These are phyloP conservation scores for Heliosperma pusillum DNA, from an alignment of 148 eudicot genomes.

Conservation along the genomic window DNA sequence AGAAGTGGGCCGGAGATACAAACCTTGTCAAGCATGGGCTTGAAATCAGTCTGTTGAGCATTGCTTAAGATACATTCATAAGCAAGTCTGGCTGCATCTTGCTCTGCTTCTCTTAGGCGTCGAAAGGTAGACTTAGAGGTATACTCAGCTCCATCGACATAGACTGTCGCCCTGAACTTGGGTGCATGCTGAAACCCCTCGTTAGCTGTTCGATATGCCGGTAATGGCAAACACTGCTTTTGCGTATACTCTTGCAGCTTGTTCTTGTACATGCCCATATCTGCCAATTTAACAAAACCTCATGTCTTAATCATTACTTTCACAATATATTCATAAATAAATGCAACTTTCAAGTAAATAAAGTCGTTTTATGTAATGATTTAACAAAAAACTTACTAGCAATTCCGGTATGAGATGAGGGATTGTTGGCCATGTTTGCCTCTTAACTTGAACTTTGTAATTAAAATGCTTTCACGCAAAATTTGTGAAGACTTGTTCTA, in stretches of 20 bases:
- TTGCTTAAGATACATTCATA: conserved; percentile 27
- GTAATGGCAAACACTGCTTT: conserved; percentile 19
- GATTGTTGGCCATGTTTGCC: not conserved
- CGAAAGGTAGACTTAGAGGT: conserved; percentile 26
- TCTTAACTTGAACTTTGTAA: no score
- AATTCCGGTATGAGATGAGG: not conserved
- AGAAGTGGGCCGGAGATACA: not conserved
- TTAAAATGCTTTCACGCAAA: no score
- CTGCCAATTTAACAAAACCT: not conserved
- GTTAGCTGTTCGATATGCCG: conserved; percentile 29
- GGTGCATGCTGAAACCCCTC: conserved; percentile 29
- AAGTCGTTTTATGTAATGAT: no score
- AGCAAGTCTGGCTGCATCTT: conserved; percentile 29
- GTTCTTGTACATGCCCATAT: conserved; percentile 26
- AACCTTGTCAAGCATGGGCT: conserved; percentile 12
- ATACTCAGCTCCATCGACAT: conserved; percentile 28
- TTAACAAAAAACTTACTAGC: not conserved
- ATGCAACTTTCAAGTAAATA: no score
- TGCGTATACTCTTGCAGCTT: conserved; percentile 30
- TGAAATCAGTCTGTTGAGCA: conserved; percentile 12
- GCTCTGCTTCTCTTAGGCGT: conserved; percentile 27
- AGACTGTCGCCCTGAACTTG: conserved; percentile 23
- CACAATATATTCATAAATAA: no score
- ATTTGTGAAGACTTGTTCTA: no score
- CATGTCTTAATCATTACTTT: no score